phyloP scores from a whole-genome alignment of 2,329 filamentous ascomycete genomes.

The Neurospora crassa region DNA sequence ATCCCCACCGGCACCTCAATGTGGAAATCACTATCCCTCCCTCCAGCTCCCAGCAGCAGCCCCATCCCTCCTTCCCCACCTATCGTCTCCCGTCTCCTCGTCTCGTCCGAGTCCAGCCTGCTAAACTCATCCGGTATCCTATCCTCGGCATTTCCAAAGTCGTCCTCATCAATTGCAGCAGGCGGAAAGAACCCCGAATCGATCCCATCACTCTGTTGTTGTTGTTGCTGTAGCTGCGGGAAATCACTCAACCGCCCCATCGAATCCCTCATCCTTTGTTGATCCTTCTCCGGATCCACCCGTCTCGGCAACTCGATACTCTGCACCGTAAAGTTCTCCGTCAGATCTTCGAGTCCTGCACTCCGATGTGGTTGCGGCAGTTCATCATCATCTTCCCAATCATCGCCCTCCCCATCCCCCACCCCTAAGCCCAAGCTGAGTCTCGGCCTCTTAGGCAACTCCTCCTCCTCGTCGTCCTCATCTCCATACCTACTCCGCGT shows the following conservation, averaged over 20 bases:
- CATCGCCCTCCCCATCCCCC: slow-evolving; percentile 18
- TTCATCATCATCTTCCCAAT: slow-evolving; percentile 37
- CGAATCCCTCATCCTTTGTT: slow-evolving; percentile 28
- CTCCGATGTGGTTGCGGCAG: slow-evolving; percentile 45
- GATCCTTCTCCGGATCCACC: slow-evolving; percentile 35
- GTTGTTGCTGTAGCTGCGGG: slow-evolving; percentile 22
- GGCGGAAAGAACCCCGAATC: slow-evolving; percentile 45
- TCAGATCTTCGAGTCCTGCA: slow-evolving; percentile 41
- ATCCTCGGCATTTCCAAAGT: slow-evolving; percentile 29
- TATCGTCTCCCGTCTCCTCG: background rate
- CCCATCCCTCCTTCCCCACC: background rate
- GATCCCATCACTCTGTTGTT: slow-evolving; percentile 29
- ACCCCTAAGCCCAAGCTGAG: slow-evolving; percentile 9
- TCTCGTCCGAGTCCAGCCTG: slow-evolving; percentile 15
- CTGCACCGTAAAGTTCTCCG: slow-evolving; percentile 45
- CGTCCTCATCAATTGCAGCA: slow-evolving; percentile 33
- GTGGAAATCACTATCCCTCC: slow-evolving; percentile 40
- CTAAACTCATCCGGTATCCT: slow-evolving; percentile 28
- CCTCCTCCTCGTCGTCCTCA: slow-evolving; percentile 15
- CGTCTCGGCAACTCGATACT: slow-evolving; percentile 52
- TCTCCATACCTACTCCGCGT: slow-evolving; percentile 3
- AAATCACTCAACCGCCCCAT: slow-evolving; percentile 49
- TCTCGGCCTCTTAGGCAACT: slow-evolving; percentile 17
- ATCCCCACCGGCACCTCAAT: slow-evolving; percentile 38
- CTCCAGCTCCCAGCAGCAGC: slow-evolving; percentile 21